These are phyloP conservation scores for Globisporangium perplexum DNA, from an alignment of 352 stramenopile genomes.

Conservation along the genomic window DNA sequence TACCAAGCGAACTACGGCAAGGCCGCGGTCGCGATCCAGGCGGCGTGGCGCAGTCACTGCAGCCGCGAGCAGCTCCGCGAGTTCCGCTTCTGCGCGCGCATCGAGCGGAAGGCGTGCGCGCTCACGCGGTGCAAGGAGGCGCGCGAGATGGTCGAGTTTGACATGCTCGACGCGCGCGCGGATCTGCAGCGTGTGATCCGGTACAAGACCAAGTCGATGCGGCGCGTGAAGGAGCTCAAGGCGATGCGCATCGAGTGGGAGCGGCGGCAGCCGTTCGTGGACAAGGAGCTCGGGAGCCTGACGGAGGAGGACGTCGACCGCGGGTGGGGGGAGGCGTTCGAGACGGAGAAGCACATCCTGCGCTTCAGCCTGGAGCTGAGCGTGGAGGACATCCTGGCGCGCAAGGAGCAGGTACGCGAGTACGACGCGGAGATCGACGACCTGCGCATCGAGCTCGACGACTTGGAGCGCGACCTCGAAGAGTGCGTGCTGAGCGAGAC, in stretches of 20 bases:
- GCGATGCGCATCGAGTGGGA: slow-evolving; percentile 80
- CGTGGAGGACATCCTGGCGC: slow-evolving; percentile 64
- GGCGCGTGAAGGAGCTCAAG: slow-evolving; percentile 71
- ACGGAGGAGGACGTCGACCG: slow-evolving; percentile 67
- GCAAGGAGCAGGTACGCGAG: slow-evolving; percentile 52
- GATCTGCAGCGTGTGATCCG: slow-evolving; percentile 70
- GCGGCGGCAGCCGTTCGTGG: slow-evolving; percentile 57
- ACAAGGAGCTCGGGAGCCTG: slow-evolving; percentile 58
- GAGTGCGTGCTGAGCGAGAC: slow-evolving; percentile 62
- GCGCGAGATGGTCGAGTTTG: slow-evolving; percentile 68
- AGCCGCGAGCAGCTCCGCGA: slow-evolving; percentile 49
- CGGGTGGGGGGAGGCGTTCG: slow-evolving; percentile 74
- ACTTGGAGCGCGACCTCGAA: slow-evolving; percentile 74
- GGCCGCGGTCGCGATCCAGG: slow-evolving; percentile 58
- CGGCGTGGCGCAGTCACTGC: slow-evolving; percentile 62
- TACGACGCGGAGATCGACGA: slow-evolving; percentile 73
- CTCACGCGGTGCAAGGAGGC: slow-evolving; percentile 49
- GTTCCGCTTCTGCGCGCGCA: slow-evolving; percentile 59
- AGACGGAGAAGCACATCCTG: slow-evolving; percentile 70
- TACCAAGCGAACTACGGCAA: slow-evolving; percentile 41
- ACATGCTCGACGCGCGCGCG: slow-evolving; percentile 48
- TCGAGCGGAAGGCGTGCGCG: slow-evolving; percentile 54
- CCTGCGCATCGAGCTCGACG: slow-evolving; percentile 64
- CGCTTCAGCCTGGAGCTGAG: slow-evolving; percentile 68
- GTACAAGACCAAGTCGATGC: slow-evolving; percentile 67